These are phyloP conservation scores for Solanum ahanhuiri DNA, from an alignment of 257 asterid species.

Conservation along the genomic window DNA sequence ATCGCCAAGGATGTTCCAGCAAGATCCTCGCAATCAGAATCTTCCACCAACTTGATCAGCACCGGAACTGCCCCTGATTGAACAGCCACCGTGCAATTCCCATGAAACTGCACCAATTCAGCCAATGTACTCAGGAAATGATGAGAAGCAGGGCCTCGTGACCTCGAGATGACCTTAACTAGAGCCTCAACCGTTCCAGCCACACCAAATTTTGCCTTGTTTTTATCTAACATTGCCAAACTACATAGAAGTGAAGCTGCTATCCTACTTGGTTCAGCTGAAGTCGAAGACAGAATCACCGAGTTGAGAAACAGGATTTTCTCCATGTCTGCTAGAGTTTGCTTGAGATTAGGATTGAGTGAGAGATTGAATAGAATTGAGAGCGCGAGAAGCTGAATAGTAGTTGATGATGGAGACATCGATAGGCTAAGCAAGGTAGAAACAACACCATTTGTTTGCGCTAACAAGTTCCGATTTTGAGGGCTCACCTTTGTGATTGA, in stretches of 20 bases:
- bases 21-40: conserved; percentile 38
- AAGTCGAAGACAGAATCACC: conserved; percentile 12
- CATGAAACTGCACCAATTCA: conserved; percentile 77
- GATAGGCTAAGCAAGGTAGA: conserved; percentile 36
- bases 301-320: conserved; percentile 35
- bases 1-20: conserved; percentile 46
- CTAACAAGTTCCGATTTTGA: conserved; percentile 50
- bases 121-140: conserved; percentile 63
- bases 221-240: conserved; percentile 70
- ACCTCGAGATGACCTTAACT: conserved; percentile 34
- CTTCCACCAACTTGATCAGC: conserved; percentile 33
- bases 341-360: conserved; percentile 56
- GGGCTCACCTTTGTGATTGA: conserved; percentile 65
- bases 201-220: conserved; percentile 75
- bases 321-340: conserved; percentile 41
- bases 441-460: conserved; percentile 44
- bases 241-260: conserved; percentile 74
- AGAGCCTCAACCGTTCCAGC: conserved; percentile 51
- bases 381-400: conserved; percentile 34
- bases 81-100: conserved; percentile 77
- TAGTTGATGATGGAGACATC: conserved; percentile 13
- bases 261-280: conserved; percentile 31
- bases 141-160: conserved; percentile 34
- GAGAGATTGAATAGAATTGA: conserved; percentile 68
- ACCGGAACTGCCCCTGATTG: conserved; percentile 45